Evolutionary conservation across 345 rosid genomes (phyloP).

Genomic region (Aquilaria yunnanensis): DNA sequence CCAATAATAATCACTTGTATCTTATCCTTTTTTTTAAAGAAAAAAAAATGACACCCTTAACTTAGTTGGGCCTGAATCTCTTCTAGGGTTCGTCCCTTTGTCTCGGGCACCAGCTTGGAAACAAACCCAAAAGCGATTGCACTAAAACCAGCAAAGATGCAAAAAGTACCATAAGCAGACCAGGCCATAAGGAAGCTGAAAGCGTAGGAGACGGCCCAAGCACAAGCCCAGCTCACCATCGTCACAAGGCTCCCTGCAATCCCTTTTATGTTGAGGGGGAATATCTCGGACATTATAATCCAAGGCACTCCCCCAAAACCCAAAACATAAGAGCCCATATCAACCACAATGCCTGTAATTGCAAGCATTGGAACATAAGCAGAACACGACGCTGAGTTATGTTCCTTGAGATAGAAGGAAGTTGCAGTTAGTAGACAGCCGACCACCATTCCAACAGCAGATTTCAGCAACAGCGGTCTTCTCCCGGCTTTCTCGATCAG

Average conservation of each 20-base stretch:
- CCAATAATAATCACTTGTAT: too few relatives aligned
- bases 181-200: constrained; percentile 81
- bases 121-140: neutral
- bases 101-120: constrained; percentile 12
- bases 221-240: constrained; percentile 85
- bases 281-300: constrained; percentile 98
- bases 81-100: constrained; percentile 14
- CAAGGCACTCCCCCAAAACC: constrained; percentile 99
- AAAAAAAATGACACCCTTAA: too few relatives aligned
- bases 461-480: constrained; percentile 80
- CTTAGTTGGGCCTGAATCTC: constrained; percentile 10
- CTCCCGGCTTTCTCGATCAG: constrained; percentile 84
- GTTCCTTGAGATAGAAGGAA: constrained; percentile 58
- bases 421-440: constrained; percentile 49
- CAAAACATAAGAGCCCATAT: constrained; percentile 65
- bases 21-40: too few relatives aligned
- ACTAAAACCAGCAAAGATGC: constrained; percentile 3
- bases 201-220: constrained; percentile 86
- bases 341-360: constrained; percentile 74
- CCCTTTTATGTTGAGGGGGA: constrained; percentile 88
- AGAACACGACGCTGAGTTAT: constrained; percentile 45
- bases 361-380: constrained; percentile 50
- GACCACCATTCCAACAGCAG: constrained; percentile 64
- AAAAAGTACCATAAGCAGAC: constrained; percentile 66
- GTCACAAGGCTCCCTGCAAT: constrained; percentile 87